A percentile compares a stretch with the other conserved stretches of the same genome.
These are phyloP conservation scores for Paraglomus brasilianum DNA, from an alignment of 192 early-diverging fungal species.

Conservation along the genomic window DNA sequence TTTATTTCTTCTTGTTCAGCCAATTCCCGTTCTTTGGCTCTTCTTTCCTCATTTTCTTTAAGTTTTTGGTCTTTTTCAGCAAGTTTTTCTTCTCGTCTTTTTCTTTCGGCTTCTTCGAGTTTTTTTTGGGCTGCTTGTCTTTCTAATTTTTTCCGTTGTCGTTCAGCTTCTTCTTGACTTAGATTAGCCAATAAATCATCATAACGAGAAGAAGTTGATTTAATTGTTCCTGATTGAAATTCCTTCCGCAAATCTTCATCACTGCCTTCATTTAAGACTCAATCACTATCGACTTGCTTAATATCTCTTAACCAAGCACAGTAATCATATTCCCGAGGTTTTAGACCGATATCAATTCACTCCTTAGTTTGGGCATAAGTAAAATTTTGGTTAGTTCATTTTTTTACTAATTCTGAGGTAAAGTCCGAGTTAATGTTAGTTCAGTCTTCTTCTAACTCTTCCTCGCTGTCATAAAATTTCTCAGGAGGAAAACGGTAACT, in stretches of 20 bases:
- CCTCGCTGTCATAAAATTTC: no score
- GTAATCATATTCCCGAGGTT: background rate
- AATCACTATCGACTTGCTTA: background rate
- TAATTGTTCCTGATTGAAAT: no score
- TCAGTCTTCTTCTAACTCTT: no score
- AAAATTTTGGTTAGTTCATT: no score
- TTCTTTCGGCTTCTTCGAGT: background rate
- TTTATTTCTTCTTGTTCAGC: background rate
- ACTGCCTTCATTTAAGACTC: background rate
- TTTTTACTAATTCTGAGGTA: no score
- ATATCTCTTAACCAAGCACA: background rate
- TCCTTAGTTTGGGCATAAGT: background rate
- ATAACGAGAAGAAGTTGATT: background rate
- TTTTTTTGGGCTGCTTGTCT: background rate
- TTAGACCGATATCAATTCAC: slow-evolving; percentile 14
- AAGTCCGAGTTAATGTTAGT: no score
- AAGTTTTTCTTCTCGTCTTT: slow-evolving; percentile 10
- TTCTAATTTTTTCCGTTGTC: background rate
- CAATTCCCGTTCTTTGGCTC: slow-evolving; percentile 3
- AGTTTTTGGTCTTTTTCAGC: slow-evolving; percentile 10
- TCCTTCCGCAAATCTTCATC: background rate
- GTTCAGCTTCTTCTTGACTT: background rate
- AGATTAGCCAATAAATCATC: background rate
- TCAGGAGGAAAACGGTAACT: background rate
- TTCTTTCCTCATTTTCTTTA: background rate